A percentile compares a stretch with the other conserved stretches of the same genome.
These are phyloP conservation scores for Phaeotremella skinneri DNA, from an alignment of 768 basidiomycete species.

Conservation along the genomic window DNA sequence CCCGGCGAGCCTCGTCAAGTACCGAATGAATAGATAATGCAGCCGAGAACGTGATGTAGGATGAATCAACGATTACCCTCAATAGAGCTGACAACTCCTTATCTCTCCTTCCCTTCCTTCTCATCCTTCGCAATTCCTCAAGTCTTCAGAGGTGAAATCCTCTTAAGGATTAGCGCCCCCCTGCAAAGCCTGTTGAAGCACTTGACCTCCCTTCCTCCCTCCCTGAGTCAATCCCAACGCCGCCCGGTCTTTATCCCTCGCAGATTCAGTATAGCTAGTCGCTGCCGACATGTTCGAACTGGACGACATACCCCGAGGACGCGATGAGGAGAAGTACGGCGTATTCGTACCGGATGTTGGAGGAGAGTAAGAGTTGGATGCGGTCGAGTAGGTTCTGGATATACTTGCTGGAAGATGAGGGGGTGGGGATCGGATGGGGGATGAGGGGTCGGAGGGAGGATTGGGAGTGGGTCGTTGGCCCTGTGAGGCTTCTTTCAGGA, in stretches of 20 bases:
- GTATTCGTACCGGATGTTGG: constrained; percentile 20
- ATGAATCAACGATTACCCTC: too few species aligned
- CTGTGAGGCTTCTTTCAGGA: constrained; percentile 81
- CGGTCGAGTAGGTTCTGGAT: constrained; percentile 3
- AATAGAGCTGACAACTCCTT: too few species aligned
- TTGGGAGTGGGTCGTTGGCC: constrained; percentile 46
- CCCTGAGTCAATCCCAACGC: constrained; percentile 3
- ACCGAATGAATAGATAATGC: too few species aligned
- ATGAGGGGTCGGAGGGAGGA: neutral
- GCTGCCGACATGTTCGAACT: constrained; percentile 16
- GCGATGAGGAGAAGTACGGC: constrained; percentile 13
- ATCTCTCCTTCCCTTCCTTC: too few species aligned
- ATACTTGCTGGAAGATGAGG: constrained; percentile 1
- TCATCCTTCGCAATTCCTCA: too few species aligned
- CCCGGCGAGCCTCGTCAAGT: too few species aligned
- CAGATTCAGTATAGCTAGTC: constrained; percentile 6
- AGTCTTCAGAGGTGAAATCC: too few species aligned
- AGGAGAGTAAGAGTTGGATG: constrained; percentile 21
- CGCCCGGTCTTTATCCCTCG: constrained; percentile 19
- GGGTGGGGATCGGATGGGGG: constrained; percentile 8
- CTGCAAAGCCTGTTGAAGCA: constrained; percentile 9
- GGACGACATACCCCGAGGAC: constrained; percentile 18
- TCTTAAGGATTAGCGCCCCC: neutral
- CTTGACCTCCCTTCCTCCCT: constrained; percentile 12
- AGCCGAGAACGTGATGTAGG: too few species aligned